Evolutionary conservation across 129 eudicot genomes (phyloP), one percentile per base, ranked within the genome.

Genomic region (Escallonia herrerae): DNA sequence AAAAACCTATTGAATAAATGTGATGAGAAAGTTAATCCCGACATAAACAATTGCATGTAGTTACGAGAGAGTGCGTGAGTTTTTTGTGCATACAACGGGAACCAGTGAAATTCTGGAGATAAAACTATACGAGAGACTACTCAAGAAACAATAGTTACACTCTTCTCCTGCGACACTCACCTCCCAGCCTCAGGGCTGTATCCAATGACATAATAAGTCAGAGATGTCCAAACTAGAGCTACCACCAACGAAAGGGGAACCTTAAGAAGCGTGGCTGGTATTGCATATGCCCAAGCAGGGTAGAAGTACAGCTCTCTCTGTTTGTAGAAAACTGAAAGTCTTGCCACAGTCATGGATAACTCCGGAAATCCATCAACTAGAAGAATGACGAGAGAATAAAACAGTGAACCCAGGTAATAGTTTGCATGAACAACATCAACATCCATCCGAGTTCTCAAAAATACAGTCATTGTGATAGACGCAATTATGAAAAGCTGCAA

Each of bases 211-310:
- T 80, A 90, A 63, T 90, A 90, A 47, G 94, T 90, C n/a, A 90
- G 76, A 7, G 60, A 62, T 3, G 79, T 70, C 84, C 82, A 83
- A 15, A 83, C 5, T 12, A 76, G 6, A 62, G 88, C 60, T 60
- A 58, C 76, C 58, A 79, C 45, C 8, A 83, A 38, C 0, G 88
- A 83, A 49, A 79, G 60, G 47, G 97, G 97, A 67, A 84, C 58
- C 77, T 87, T 87, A 40, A 87, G 78, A 64, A 87, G 74, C 50
- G 82, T 68, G 60, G 95, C 82, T 58, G 95, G 90, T 70, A 90
- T 81, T 33, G 95, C 84, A 67, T 84, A 90, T 5, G 90, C 87
- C 97, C 97, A 90, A n/a, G 95, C 97, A 8, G 95, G 97, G 67
- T 87, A 87, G 60, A 90, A 84, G 73, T 72, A 76, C 78, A 90